These are phyloP conservation scores for Bipolaris gigantea DNA, from an alignment of 2,329 filamentous ascomycete species.

Conservation along the genomic window DNA sequence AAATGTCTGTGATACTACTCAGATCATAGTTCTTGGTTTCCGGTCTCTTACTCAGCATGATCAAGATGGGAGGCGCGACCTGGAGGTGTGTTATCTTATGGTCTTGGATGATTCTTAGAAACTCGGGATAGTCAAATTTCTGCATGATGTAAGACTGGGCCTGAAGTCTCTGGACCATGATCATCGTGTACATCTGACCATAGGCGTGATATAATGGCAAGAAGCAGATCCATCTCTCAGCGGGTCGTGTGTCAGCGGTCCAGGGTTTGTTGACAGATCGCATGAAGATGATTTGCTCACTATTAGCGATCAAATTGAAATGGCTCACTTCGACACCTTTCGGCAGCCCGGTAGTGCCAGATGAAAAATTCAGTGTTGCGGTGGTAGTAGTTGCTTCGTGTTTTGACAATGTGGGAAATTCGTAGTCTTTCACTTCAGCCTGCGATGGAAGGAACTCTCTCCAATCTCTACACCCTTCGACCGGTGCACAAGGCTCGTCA, in stretches of 20 bases:
- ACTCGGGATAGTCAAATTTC: conserved; percentile 47
- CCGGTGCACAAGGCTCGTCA: conserved; percentile 28
- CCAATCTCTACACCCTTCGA: conserved; percentile 38
- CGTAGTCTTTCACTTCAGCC: conserved; percentile 32
- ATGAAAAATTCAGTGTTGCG: conserved; percentile 56
- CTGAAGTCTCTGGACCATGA: conserved; percentile 50
- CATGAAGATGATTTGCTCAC: conserved; percentile 55
- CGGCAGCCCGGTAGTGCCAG: conserved; percentile 56
- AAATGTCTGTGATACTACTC: conserved; percentile 44
- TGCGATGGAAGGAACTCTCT: conserved; percentile 31
- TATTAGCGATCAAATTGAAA: conserved; percentile 55
- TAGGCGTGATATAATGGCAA: conserved; percentile 52
- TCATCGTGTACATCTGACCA: conserved; percentile 49
- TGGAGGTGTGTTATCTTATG: conserved; percentile 47
- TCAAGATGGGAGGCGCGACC: conserved; percentile 48
- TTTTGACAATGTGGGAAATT: conserved; percentile 31
- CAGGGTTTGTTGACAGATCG: conserved; percentile 48
- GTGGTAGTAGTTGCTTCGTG: conserved; percentile 35
- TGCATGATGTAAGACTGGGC: conserved; percentile 51
- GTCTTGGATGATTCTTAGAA: conserved; percentile 43
- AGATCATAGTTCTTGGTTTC: conserved; percentile 48
- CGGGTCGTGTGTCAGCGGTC: conserved; percentile 45
- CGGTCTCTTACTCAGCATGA: conserved; percentile 50
- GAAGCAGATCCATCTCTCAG: conserved; percentile 55
- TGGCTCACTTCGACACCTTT: conserved; percentile 57